A percentile compares a stretch with the other conserved stretches of the same genome.
These are phyloP conservation scores for Casuarina cunninghamiana DNA, from an alignment of 306 rosid species.

Conservation along the genomic window DNA sequence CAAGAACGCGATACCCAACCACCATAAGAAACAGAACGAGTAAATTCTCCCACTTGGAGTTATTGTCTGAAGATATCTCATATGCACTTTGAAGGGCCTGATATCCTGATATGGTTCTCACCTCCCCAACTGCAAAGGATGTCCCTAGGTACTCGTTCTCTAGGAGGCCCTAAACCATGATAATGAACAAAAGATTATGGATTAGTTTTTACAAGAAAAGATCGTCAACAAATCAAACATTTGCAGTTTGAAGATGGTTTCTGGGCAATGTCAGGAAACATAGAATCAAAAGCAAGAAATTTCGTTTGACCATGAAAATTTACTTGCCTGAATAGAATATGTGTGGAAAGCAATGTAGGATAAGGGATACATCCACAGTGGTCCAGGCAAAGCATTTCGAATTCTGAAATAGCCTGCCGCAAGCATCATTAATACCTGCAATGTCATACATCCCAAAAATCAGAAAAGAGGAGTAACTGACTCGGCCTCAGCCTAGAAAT, in stretches of 20 bases:
- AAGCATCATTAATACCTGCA: slow-evolving; percentile 97
- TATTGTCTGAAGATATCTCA: slow-evolving; percentile 58
- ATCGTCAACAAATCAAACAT: background rate
- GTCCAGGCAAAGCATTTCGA: slow-evolving; percentile 74
- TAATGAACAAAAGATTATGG: slow-evolving; percentile 14
- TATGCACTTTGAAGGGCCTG: slow-evolving; percentile 86
- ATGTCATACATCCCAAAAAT: slow-evolving; percentile 19
- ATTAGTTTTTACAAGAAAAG: background rate
- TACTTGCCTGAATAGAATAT: slow-evolving; percentile 84
- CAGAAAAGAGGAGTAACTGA: slow-evolving; percentile 14
- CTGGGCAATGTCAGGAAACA: background rate
- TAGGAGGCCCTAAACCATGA: slow-evolving; percentile 65
- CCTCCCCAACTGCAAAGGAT: slow-evolving; percentile 90
- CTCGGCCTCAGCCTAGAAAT: background rate
- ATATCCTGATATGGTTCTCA: slow-evolving; percentile 84
- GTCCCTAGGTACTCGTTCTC: slow-evolving; percentile 92
- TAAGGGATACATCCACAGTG: slow-evolving; percentile 85
- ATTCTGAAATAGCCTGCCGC: slow-evolving; percentile 93
- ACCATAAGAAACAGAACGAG: slow-evolving; percentile 91
- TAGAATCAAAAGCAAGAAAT: background rate
- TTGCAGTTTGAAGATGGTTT: background rate
- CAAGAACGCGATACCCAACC: slow-evolving; percentile 65
- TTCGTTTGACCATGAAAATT: slow-evolving; percentile 4
- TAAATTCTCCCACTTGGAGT: slow-evolving; percentile 87
- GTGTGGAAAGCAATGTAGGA: slow-evolving; percentile 91